A percentile compares a stretch with the other conserved stretches of the same genome.
Conservation (phyloP, 345 rosid genomes). For the Laguncularia racemosa region DNA sequence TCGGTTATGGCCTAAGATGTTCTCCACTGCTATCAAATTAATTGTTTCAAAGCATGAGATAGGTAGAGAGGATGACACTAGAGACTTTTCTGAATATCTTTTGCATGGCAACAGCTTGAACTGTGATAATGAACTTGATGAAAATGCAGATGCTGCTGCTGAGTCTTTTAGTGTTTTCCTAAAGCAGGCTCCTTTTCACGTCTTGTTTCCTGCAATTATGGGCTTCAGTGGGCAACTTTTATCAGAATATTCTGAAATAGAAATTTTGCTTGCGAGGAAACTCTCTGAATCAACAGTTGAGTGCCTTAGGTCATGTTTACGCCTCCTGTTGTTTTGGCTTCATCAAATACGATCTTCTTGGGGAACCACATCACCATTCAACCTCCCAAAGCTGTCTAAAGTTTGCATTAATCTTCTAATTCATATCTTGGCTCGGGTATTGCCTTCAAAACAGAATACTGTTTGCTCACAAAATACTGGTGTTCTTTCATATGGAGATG, state of each 20-base stretch:
- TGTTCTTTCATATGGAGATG: slow-evolving; percentile 19
- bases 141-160: slow-evolving; percentile 28
- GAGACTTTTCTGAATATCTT: slow-evolving; percentile 10
- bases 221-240: slow-evolving; percentile 21
- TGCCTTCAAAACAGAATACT: slow-evolving; percentile 24
- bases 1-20: slow-evolving; percentile 53
- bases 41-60: slow-evolving; percentile 25
- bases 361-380: slow-evolving; percentile 28
- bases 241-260: slow-evolving; percentile 29
- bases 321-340: slow-evolving; percentile 63
- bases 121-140: slow-evolving; percentile 21
- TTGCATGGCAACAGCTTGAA: slow-evolving; percentile 29
- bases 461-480: slow-evolving; percentile 14
- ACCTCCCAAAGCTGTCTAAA: slow-evolving; percentile 44
- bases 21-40: slow-evolving; percentile 44
- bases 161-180: slow-evolving; percentile 45
- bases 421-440: slow-evolving; percentile 39
- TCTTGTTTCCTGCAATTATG: slow-evolving; percentile 46
- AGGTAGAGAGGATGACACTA: slow-evolving; percentile 23
- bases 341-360: slow-evolving; percentile 41
- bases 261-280: slow-evolving; percentile 55
- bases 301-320: slow-evolving; percentile 35
- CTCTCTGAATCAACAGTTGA: slow-evolving; percentile 32
- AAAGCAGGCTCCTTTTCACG: slow-evolving; percentile 63
- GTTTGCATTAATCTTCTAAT: slow-evolving; percentile 53